Evolutionary conservation across 2,329 filamentous ascomycete genomes (phyloP).

Genomic region (Fusarium lyarnte): DNA sequence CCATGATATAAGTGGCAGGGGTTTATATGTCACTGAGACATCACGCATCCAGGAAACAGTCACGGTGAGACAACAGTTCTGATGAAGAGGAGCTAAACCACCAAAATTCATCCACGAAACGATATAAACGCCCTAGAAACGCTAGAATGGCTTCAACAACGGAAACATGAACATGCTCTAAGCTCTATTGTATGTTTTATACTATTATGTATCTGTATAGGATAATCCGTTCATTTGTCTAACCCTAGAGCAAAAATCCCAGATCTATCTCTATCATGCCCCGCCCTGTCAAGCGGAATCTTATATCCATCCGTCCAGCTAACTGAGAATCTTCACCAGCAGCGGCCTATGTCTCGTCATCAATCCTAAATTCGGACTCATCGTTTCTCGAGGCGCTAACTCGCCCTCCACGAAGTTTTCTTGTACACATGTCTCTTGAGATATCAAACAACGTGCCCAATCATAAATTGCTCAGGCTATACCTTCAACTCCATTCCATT

Average conservation of each 20-base stretch:
- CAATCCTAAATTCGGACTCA: conserved; percentile 40
- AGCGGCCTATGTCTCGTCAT: conserved; percentile 37
- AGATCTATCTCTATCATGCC: conserved; percentile 42
- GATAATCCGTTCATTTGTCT: conserved; percentile 44
- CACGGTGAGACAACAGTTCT: background rate
- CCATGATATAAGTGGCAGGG: conserved; percentile 32
- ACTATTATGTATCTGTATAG: conserved; percentile 36
- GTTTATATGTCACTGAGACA: conserved; percentile 20
- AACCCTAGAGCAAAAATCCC: conserved; percentile 37
- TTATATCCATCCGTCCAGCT: conserved; percentile 37
- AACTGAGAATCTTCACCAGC: conserved; percentile 34
- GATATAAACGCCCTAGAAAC: background rate
- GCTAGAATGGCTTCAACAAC: background rate
- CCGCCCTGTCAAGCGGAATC: conserved; percentile 21
- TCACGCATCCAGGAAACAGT: background rate
- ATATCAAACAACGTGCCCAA: conserved; percentile 38
- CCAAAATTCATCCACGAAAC: background rate
- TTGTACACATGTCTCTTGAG: conserved; percentile 38
- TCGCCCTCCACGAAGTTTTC: conserved; percentile 35
- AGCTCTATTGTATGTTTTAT: conserved; percentile 30
- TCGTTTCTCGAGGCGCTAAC: conserved; percentile 35
- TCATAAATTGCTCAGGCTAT: conserved; percentile 25
- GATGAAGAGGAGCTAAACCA: background rate
- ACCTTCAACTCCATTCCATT: conserved; percentile 39
- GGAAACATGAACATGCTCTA: conserved; percentile 17